phyloP scores from a whole-genome alignment of 2,329 filamentous ascomycete species.

The Fusarium pseudonygamai region DNA sequence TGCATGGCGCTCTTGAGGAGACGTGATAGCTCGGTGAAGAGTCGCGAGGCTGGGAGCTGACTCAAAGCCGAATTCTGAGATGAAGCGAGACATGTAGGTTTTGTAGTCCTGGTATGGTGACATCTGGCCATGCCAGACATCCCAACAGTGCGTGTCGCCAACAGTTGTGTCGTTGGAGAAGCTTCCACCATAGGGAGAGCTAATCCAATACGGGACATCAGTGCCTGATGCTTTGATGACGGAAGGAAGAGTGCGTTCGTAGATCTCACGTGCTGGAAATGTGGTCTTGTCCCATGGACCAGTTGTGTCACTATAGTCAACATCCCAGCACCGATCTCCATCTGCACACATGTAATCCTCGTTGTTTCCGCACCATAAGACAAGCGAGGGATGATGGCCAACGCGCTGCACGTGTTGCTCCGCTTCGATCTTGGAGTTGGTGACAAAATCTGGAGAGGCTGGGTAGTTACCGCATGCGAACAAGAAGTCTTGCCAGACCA shows the following conservation, averaged over 20 bases:
- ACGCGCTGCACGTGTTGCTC: constrained; percentile 1
- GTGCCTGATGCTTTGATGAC: not conserved
- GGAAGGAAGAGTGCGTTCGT: not conserved
- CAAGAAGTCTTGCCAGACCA: constrained; percentile 12
- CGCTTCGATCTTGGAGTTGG: not conserved
- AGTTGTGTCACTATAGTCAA: not conserved
- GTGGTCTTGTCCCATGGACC: constrained; percentile 11
- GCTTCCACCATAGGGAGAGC: not conserved
- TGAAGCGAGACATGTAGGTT: not conserved
- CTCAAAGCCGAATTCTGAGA: not conserved
- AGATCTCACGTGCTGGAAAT: not conserved
- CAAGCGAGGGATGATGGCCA: not conserved
- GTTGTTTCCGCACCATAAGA: not conserved
- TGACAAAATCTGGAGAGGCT: not conserved
- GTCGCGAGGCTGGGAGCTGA: not conserved
- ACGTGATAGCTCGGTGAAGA: not conserved
- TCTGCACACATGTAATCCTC: constrained; percentile 17
- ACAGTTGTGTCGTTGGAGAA: not conserved
- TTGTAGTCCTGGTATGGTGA: constrained; percentile 12
- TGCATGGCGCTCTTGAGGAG: not conserved
- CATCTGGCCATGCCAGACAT: constrained; percentile 1
- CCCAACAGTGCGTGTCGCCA: constrained; percentile 3
- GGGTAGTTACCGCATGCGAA: constrained; percentile 12
- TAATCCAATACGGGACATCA: constrained; percentile 1
- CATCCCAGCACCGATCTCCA: not conserved